phyloP scores from a whole-genome alignment of 2,329 filamentous ascomycete genomes.

The Colletotrichum sp. region DNA sequence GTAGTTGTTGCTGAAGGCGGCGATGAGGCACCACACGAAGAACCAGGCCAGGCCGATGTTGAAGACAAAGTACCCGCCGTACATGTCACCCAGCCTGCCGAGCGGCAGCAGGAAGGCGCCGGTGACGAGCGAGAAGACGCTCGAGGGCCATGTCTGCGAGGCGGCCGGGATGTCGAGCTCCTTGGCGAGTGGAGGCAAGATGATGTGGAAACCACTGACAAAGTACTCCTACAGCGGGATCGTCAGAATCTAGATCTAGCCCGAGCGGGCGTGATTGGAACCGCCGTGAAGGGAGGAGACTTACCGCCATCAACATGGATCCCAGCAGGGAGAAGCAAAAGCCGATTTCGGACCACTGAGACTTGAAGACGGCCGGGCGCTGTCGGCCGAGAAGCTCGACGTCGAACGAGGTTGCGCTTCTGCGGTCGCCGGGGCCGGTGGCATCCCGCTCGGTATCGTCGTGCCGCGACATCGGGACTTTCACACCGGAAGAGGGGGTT shows the following conservation, averaged over 20 bases:
- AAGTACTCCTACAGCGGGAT: conserved; percentile 65
- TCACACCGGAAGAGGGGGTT: background rate
- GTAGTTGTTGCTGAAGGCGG: conserved; percentile 71
- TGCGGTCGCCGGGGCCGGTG: background rate
- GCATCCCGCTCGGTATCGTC: conserved; percentile 15
- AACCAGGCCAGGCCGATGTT: conserved; percentile 68
- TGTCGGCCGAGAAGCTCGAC: conserved; percentile 68
- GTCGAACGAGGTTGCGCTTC: conserved; percentile 26
- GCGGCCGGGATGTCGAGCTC: conserved; percentile 68
- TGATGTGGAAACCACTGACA: conserved; percentile 77
- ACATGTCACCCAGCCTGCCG: conserved; percentile 66
- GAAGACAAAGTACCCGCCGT: conserved; percentile 67
- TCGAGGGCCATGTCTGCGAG: conserved; percentile 69
- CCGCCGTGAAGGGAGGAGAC: conserved; percentile 7
- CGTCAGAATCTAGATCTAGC: background rate
- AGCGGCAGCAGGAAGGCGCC: conserved; percentile 66
- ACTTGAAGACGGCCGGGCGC: conserved; percentile 61
- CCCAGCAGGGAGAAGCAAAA: conserved; percentile 68
- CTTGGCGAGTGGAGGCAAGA: conserved; percentile 68
- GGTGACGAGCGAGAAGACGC: conserved; percentile 63
- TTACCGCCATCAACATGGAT: conserved; percentile 65
- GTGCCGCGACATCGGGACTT: background rate
- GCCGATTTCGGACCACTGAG: conserved; percentile 58
- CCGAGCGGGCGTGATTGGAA: background rate
- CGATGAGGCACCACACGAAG: conserved; percentile 69